Evolutionary conservation across 768 basidiomycete species (phyloP).

Genomic region (Russula brevipes): DNA sequence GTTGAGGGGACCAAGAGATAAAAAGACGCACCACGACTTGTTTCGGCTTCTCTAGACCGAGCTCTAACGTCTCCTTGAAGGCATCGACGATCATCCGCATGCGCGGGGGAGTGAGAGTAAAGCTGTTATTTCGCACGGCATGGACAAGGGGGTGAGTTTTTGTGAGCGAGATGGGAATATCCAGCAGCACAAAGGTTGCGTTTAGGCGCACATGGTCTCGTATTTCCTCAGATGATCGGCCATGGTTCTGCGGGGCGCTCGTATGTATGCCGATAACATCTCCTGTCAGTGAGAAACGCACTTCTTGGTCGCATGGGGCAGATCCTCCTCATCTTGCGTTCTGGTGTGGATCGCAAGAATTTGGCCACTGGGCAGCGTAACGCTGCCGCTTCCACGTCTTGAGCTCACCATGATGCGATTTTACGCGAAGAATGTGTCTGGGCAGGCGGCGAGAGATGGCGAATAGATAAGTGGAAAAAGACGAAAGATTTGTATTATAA

Average conservation of each 20-base stretch:
- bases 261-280: constrained; percentile 14
- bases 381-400: constrained; percentile 72
- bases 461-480: constrained; percentile 15
- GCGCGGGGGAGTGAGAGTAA: constrained; percentile 81
- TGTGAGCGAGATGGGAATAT: not conserved
- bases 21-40: constrained; percentile 76
- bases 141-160: not conserved
- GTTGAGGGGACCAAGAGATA: not conserved
- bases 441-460: constrained; percentile 18
- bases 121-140: constrained; percentile 40
- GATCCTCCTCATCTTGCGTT: constrained; percentile 79
- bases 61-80: constrained; percentile 87
- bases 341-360: constrained; percentile 83
- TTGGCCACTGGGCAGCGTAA: constrained; percentile 68
- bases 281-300: constrained; percentile 34
- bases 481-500: not conserved
- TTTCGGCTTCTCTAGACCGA: constrained; percentile 73
- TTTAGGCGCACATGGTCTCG: constrained; percentile 65
- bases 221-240: constrained; percentile 90
- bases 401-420: constrained; percentile 51
- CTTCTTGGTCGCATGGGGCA: constrained; percentile 94
- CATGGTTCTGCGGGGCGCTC: constrained; percentile 61
- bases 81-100: constrained; percentile 98
- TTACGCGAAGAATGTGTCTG: constrained; percentile 7
- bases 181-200: not conserved